phyloP scores from a whole-genome alignment of 257 asterid species.

The Thymus mandschuricus region DNA sequence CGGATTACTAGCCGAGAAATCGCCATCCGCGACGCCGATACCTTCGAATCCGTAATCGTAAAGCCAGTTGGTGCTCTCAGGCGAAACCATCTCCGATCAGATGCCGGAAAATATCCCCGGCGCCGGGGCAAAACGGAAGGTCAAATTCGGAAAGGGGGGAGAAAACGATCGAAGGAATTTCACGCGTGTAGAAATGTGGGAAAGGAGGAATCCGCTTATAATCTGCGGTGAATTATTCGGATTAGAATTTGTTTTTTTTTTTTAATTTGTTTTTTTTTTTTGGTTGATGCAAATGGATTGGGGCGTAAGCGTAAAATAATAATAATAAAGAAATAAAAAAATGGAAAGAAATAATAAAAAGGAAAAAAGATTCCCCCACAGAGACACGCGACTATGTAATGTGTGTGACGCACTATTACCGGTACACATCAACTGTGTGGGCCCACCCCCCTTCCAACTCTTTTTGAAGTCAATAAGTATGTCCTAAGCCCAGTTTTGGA shows the following conservation, averaged over 20 bases:
- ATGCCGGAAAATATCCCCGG: constrained; percentile 32
- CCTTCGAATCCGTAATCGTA: constrained; percentile 85
- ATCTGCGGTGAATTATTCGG: constrained; percentile 26
- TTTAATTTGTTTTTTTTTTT: constrained; percentile 20
- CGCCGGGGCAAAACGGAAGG: not conserved
- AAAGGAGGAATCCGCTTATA: constrained; percentile 13
- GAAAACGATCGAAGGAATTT: not conserved
- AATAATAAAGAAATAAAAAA: not conserved
- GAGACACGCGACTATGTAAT: constrained; percentile 25
- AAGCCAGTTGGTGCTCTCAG: constrained; percentile 87
- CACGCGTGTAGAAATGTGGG: constrained; percentile 32
- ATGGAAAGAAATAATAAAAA: not conserved
- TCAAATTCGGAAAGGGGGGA: constrained; percentile 6
- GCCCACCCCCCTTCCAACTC: constrained; percentile 3
- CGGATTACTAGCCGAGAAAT: constrained; percentile 55
- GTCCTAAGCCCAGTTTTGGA: not conserved
- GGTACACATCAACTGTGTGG: constrained; percentile 37
- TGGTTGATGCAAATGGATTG: constrained; percentile 36
- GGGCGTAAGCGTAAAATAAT: constrained; percentile 27
- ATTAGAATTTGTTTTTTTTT: constrained; percentile 24
- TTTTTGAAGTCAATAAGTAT: constrained; percentile 16
- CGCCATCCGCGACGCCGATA: constrained; percentile 55
- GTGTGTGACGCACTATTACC: constrained; percentile 36
- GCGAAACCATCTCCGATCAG: constrained; percentile 75
- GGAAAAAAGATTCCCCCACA: constrained; percentile 35